Conservation (phyloP, 495 filamentous ascomycete species). For the Podospora pseudopauciseta region DNA sequence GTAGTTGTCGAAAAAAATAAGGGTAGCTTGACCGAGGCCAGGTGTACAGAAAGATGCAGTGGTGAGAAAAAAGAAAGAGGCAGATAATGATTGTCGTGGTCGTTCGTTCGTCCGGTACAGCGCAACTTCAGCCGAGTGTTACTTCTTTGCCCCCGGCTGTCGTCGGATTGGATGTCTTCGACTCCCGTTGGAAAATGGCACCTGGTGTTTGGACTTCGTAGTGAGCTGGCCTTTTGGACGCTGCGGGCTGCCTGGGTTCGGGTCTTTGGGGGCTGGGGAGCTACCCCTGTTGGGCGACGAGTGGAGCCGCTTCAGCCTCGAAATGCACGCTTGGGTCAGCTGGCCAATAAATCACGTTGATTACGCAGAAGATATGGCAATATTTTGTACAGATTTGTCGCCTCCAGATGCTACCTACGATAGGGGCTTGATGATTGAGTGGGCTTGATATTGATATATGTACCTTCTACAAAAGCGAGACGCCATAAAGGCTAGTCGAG, state of each 20-base stretch:
- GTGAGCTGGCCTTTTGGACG: conserved; percentile 33
- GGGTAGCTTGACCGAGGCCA: conserved; percentile 9
- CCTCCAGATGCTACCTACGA: too few species aligned
- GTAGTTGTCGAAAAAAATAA: background rate
- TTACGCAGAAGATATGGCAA: too few species aligned
- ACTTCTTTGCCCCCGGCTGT: background rate
- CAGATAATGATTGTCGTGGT: conserved; percentile 16
- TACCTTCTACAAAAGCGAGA: too few species aligned
- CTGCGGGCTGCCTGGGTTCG: background rate
- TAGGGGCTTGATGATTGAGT: too few species aligned
- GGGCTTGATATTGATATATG: too few species aligned
- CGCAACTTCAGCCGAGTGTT: conserved; percentile 13
- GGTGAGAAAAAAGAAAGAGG: conserved; percentile 14
- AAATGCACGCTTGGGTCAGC: background rate
- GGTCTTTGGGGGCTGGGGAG: background rate
- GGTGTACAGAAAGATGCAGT: conserved; percentile 6
- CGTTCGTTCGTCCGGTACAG: conserved; percentile 13
- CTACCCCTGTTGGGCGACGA: background rate
- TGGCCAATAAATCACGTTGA: background rate
- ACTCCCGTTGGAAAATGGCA: conserved; percentile 4
- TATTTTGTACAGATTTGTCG: too few species aligned
- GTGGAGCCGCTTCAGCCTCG: background rate
- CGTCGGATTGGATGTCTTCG: conserved; percentile 7
- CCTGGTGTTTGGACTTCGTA: conserved; percentile 17
- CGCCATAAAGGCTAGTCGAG: too few species aligned